A percentile compares a stretch with the other conserved stretches of the same genome.
Evolutionary conservation across 1,284 basidiomycete genomes (phyloP).

Genomic region (Melampsora medusae): DNA sequence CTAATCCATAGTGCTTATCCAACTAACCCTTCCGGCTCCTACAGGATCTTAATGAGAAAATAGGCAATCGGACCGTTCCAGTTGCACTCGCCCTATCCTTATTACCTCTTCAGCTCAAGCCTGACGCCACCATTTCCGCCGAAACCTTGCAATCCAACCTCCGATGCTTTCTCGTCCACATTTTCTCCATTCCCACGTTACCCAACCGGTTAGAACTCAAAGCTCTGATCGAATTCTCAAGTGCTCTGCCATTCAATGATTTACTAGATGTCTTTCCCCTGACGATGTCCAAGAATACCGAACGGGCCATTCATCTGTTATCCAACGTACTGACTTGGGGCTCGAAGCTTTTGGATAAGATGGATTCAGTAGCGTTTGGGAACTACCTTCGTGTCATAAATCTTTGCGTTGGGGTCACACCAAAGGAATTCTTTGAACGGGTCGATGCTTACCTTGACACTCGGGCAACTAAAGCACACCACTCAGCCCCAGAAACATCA

Average conservation of each 20-base stretch:
- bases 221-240: conserved; percentile 29
- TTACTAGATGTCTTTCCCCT: not conserved
- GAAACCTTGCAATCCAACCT: not conserved
- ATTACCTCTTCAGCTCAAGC: conserved; percentile 11
- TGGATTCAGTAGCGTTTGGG: conserved; percentile 14
- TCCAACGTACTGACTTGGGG: conserved; percentile 39
- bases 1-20: not conserved
- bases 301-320: conserved; percentile 21
- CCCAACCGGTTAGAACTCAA: conserved; percentile 29
- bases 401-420: conserved; percentile 21
- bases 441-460: conserved; percentile 21
- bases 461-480: not conserved
- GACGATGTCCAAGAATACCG: not conserved
- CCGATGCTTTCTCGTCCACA: conserved; percentile 15
- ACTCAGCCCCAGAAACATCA: not conserved
- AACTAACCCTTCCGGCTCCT: not conserved
- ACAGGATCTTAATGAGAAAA: conserved; percentile 19
- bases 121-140: not conserved
- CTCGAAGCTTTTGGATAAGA: conserved; percentile 20
- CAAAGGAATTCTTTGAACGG: conserved; percentile 14
- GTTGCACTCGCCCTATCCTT: conserved; percentile 25
- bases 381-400: conserved; percentile 21
- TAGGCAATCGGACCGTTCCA: not conserved
- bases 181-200: conserved; percentile 35
- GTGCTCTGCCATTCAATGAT: conserved; percentile 25